Evolutionary conservation across 1,139 yeast genomes (phyloP), one percentile per base, ranked within the genome.

Genomic region (Taphrina flavorubra): DNA sequence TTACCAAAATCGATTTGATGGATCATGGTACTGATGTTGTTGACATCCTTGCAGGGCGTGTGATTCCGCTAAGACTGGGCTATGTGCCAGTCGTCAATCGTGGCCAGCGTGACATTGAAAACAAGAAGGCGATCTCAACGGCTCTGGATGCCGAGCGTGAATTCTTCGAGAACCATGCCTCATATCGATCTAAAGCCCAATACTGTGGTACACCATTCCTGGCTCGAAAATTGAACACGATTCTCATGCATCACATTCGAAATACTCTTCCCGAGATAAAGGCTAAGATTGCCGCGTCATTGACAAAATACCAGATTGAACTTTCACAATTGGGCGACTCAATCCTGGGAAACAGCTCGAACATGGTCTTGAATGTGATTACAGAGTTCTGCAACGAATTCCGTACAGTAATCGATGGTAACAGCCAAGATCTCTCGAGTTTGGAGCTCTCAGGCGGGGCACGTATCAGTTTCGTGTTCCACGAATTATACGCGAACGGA

Each of bases 11-110:
- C 65, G 99, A 94, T 79, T 84, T 94, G 76, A 94, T 94, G 99
- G 99, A 94, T 78, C 88, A 91, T 78, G 99, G 99, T 73, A 94
- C 99, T n/a, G 99, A 94, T 80, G 99, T 94, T 58, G 88, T 92
- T 77, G 99, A 94, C 78, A 94, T 94, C 76, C 83, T 94, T 76
- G 97, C 97, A 7, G 98, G 99, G 70, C 85, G 97, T 77, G 94
- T 94, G 69, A 94, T 94, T 76, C 98, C 99, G 11, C 84, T 94
- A 76, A 85, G 97, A 79, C 90, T 91, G 72, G 99, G 99, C 69
- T 94, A 94, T 77, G 97, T 94, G 65, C 99, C 99, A 6, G 99
- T 94, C 68, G 92, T 94, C 75, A 94, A 94, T 80, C 87, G 99
- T 80, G 98, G 99, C 76, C 99, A 94, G 81, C 91, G 89, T 78